Conservation (phyloP, 805 yeast species). For the Komagataella kurtzmanii region DNA sequence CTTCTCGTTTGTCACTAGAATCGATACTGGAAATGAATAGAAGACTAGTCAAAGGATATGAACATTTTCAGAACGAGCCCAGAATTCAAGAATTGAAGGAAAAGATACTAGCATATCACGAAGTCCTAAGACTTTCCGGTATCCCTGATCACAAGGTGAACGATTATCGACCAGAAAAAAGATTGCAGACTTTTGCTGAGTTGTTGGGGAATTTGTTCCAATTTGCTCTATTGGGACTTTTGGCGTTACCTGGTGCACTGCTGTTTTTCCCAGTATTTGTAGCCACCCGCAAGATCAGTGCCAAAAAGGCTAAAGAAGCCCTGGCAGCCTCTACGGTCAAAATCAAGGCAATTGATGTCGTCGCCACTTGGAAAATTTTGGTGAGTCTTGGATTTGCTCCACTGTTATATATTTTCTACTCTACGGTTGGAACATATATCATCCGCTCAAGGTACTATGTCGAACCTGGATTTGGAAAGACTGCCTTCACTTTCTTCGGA, state of each 20-base stretch:
- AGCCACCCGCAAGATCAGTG: conserved; percentile 62
- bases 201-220: conserved; percentile 21
- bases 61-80: conserved; percentile 59
- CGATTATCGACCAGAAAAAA: conserved; percentile 15
- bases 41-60: conserved; percentile 71
- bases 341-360: conserved; percentile 82
- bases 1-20: conserved; percentile 62
- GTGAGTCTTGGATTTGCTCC: conserved; percentile 88
- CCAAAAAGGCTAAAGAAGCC: conserved; percentile 62
- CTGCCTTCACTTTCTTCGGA: conserved; percentile 25
- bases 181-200: conserved; percentile 10
- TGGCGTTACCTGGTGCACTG: conserved; percentile 81
- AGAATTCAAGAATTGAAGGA: conserved; percentile 44
- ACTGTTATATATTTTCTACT: conserved; percentile 67
- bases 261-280: conserved; percentile 83
- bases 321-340: conserved; percentile 81
- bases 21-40: conserved; percentile 86
- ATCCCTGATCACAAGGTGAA: conserved; percentile 54
- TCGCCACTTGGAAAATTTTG: conserved; percentile 94
- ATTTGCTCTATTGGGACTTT: conserved; percentile 37
- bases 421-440: conserved; percentile 38
- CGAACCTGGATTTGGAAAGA: conserved; percentile 5
- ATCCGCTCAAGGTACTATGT: conserved; percentile 11
- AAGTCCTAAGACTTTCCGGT: conserved; percentile 30
- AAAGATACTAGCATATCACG: conserved; percentile 60